Base-by-base conservation (phyloP, 768 basidiomycete genomes). In the Leccinellum rugosiceps region DNA sequence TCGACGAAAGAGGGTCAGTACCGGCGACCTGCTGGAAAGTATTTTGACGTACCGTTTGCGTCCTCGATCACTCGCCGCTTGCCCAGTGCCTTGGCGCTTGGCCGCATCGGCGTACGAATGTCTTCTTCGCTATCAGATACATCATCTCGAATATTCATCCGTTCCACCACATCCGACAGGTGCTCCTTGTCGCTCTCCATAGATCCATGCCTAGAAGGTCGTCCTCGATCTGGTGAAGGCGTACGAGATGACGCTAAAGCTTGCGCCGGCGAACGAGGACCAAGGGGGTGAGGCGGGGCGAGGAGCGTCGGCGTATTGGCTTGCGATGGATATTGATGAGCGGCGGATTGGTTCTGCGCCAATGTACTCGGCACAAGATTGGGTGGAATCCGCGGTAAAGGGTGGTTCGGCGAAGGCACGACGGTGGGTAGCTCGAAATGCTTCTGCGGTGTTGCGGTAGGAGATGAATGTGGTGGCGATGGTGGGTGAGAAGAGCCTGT, bases 31-130 rank as follows among this genome's bases (percentile, higher is more conserved):
- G 6, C 23, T 13, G 6, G 28, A 51, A 28, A 25, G 2, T 5
- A 57, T 58, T 19, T 55, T 56, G 49, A 25, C 38, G 35, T 53
- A 82, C 82, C 74, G 34, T 82, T 82, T 26, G 71, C 58, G 9
- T 76, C 77, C 50, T 83, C 82, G 9, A 85, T 72, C 15, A 86
- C 82, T 63, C 77, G 81, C 63, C 90, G 80, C 75, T 96, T 97
- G 17, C 94, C 94, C 2, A 94, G 79, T 4, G 94, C 92, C 70
- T 95, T 97, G 34, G 83, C 88, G 68, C 91, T 94, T 1, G 90
- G 94, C 61, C 80, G 78, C 11, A 78, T 65, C n/a, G 80, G 82
- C 14, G 75, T 70, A 50, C 53, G 59, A 14, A 65, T 52, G 4
- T 76, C 67, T 6, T 71, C 74, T 15, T 78, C 76, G 54, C 57